A percentile compares a stretch with the other conserved stretches of the same genome.
phyloP scores from a whole-genome alignment of 352 stramenopile genomes.

The Phytopythium chamaehyphon region DNA sequence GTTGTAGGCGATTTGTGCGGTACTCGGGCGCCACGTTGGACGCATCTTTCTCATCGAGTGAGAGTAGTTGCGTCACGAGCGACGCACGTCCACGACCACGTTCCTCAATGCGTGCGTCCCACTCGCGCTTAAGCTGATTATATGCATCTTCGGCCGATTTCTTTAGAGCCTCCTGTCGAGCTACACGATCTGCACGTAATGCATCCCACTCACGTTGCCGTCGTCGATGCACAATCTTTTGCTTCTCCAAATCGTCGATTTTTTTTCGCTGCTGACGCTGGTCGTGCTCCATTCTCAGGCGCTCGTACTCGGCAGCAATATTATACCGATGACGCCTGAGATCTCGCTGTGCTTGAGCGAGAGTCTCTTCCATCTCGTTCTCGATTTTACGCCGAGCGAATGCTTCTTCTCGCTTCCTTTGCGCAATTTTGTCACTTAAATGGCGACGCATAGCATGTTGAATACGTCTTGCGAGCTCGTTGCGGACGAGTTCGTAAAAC shows the following conservation, averaged over 20 bases:
- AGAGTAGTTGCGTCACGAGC: constrained; percentile 46
- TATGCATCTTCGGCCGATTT: constrained; percentile 29
- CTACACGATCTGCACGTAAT: constrained; percentile 35
- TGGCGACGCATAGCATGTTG: constrained; percentile 38
- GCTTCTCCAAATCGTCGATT: constrained; percentile 56
- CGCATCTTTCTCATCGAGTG: constrained; percentile 38
- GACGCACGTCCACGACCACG: constrained; percentile 14
- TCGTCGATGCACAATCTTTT: constrained; percentile 48
- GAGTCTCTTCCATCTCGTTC: constrained; percentile 37
- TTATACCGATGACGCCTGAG: constrained; percentile 32
- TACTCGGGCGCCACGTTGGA: constrained; percentile 17
- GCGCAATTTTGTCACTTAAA: constrained; percentile 17
- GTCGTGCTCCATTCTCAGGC: constrained; percentile 41
- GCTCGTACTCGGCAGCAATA: constrained; percentile 47
- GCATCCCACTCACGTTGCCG: constrained; percentile 58
- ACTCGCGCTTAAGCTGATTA: constrained; percentile 35
- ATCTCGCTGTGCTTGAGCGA: constrained; percentile 24
- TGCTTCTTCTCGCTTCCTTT: constrained; percentile 21
- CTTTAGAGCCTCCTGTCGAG: constrained; percentile 39
- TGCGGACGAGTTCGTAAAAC: constrained; percentile 35
- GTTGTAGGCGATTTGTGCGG: constrained; percentile 31
- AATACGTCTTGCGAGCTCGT: constrained; percentile 37
- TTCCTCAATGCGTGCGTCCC: constrained; percentile 33
- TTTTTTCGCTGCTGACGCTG: constrained; percentile 36
- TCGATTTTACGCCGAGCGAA: constrained; percentile 22